These are phyloP conservation scores for Thraustotheca clavata DNA, from an alignment of 352 stramenopile genomes.

Conservation along the genomic window DNA sequence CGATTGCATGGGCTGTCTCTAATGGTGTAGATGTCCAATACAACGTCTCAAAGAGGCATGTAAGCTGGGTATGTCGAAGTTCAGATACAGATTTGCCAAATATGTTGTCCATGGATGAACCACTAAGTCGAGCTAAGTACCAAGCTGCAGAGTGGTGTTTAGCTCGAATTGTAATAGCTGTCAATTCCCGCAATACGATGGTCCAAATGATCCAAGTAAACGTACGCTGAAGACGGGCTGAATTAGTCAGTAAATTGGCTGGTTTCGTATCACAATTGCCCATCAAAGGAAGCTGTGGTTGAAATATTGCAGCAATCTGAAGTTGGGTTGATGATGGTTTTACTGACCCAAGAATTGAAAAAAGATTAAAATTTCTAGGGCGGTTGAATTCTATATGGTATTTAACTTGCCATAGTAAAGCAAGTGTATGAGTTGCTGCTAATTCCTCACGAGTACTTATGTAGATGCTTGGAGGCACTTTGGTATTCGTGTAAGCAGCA, in stretches of 20 bases:
- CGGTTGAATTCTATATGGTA: not conserved
- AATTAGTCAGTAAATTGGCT: not conserved
- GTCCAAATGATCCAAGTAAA: not conserved
- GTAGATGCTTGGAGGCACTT: not conserved
- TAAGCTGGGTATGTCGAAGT: not conserved
- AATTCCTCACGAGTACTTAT: not conserved
- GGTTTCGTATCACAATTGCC: not conserved
- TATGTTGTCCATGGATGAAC: not conserved
- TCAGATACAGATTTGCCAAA: conserved; percentile 4
- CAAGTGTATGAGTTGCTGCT: not conserved
- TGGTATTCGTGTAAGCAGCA: not conserved
- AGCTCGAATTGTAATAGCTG: not conserved
- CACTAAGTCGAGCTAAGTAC: not conserved
- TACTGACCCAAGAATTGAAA: not conserved
- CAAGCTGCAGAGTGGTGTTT: not conserved
- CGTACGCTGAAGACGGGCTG: not conserved
- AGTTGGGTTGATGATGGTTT: not conserved
- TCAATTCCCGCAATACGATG: not conserved
- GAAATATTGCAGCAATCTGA: not conserved
- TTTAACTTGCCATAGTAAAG: not conserved
- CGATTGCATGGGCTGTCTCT: not conserved
- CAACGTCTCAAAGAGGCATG: not conserved
- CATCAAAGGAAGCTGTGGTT: not conserved
- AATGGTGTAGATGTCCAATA: not conserved
- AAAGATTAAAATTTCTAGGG: not conserved